A percentile compares a stretch with the other conserved stretches of the same genome.
Evolutionary conservation across 768 basidiomycete species (phyloP).

Genomic region (Lactifluus subvellereus): DNA sequence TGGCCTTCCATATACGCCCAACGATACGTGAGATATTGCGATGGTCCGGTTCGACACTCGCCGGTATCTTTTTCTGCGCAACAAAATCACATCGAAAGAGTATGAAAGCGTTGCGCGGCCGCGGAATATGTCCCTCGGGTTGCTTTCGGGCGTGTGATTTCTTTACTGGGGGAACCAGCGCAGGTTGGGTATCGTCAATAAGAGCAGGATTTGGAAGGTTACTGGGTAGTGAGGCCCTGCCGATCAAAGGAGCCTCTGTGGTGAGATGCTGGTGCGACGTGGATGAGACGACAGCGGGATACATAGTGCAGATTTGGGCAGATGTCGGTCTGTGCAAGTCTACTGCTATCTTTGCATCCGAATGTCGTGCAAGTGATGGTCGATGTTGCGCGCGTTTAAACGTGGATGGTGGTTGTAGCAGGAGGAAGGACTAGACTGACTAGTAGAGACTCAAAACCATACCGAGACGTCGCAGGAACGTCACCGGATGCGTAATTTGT

Average conservation of each 20-base stretch:
- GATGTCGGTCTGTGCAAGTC: background rate
- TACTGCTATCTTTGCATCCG: background rate
- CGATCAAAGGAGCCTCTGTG: background rate
- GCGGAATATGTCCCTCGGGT: conserved; percentile 53
- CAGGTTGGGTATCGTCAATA: background rate
- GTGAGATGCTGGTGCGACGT: background rate
- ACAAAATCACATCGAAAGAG: conserved; percentile 73
- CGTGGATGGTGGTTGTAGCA: conserved; percentile 3
- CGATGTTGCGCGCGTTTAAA: conserved; percentile 8
- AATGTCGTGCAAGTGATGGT: background rate
- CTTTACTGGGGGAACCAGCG: conserved; percentile 21
- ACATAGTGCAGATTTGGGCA: background rate
- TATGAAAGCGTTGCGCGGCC: conserved; percentile 75
- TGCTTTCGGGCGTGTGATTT: conserved; percentile 48
- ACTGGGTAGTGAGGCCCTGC: background rate
- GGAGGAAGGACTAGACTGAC: background rate
- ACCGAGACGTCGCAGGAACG: background rate
- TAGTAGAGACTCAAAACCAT: background rate
- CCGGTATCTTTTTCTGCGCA: conserved; percentile 51
- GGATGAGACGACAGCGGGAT: background rate
- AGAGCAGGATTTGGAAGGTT: background rate
- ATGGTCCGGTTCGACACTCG: conserved; percentile 55
- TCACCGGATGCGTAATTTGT: background rate
- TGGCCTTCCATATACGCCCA: conserved; percentile 58
- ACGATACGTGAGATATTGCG: conserved; percentile 64